phyloP scores from a whole-genome alignment of 2,329 filamentous ascomycete species.

The Aureobasidium sp. region DNA sequence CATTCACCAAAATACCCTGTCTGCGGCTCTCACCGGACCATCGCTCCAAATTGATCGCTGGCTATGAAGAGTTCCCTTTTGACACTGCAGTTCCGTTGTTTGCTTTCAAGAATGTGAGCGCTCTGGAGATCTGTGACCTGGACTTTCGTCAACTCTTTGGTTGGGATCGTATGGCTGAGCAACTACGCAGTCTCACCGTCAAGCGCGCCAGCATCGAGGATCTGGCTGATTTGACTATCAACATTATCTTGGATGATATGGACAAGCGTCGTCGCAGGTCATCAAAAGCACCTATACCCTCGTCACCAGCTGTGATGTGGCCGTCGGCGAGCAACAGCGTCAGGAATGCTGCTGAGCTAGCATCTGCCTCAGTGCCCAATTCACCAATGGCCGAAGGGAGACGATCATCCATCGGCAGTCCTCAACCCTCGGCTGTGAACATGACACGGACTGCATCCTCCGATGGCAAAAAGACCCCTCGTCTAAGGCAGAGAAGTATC shows the following conservation, averaged over 20 bases:
- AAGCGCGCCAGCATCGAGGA: constrained; percentile 85
- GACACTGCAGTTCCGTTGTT: constrained; percentile 95
- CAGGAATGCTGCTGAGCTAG: constrained; percentile 53
- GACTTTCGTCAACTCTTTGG: constrained; percentile 97
- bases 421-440: constrained; percentile 29
- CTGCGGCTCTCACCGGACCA: constrained; percentile 86
- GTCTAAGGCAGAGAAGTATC: constrained; percentile 57
- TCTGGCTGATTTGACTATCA: constrained; percentile 77
- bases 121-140: constrained; percentile 87
- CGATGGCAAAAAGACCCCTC: constrained; percentile 27
- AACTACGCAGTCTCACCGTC: constrained; percentile 78
- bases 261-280: constrained; percentile 83
- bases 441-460: constrained; percentile 52
- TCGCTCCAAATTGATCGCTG: constrained; percentile 78
- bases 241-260: constrained; percentile 94
- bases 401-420: constrained; percentile 40
- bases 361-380: constrained; percentile 60
- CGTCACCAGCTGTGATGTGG: constrained; percentile 69
- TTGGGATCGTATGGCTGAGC: constrained; percentile 90
- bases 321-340: constrained; percentile 52
- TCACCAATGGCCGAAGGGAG: constrained; percentile 47
- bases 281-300: constrained; percentile 61
- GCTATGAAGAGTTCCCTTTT: constrained; percentile 96
- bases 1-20: constrained; percentile 96
- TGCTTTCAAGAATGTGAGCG: constrained; percentile 93